Conservation (phyloP, 2,329 filamentous ascomycete species). For the Aspergillus puulaauensis region DNA sequence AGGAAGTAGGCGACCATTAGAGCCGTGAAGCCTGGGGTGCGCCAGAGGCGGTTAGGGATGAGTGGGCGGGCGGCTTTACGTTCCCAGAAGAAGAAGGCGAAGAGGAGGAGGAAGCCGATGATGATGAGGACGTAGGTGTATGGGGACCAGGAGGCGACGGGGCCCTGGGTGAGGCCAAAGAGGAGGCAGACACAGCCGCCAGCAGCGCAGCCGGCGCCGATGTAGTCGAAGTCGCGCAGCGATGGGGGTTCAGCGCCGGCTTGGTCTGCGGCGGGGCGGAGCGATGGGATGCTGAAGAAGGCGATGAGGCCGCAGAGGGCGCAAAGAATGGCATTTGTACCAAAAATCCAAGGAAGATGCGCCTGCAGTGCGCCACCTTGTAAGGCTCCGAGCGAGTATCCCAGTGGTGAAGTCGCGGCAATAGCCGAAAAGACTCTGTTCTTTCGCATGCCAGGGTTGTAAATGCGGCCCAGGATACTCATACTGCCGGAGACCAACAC, state of each 20-base stretch:
- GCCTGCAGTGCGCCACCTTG: slow-evolving; percentile 44
- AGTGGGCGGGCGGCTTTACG: slow-evolving; percentile 44
- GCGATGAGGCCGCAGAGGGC: slow-evolving; percentile 38
- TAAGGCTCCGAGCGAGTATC: slow-evolving; percentile 44
- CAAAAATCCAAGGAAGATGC: slow-evolving; percentile 46
- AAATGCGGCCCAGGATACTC: slow-evolving; percentile 49
- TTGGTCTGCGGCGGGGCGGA: slow-evolving; percentile 31
- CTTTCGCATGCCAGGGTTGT: slow-evolving; percentile 46
- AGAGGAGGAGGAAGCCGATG: slow-evolving; percentile 47
- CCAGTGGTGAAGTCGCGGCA: slow-evolving; percentile 49
- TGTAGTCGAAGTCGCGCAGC: slow-evolving; percentile 35
- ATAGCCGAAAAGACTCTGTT: slow-evolving; percentile 52
- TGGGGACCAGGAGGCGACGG: slow-evolving; percentile 49
- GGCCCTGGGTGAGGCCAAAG: slow-evolving; percentile 57
- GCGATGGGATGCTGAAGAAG: slow-evolving; percentile 40
- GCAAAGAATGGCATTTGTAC: slow-evolving; percentile 43
- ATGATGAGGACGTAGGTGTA: slow-evolving; percentile 51
- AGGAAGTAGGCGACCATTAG: slow-evolving; percentile 47
- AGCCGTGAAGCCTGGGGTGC: slow-evolving; percentile 44
- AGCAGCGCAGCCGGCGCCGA: slow-evolving; percentile 50
- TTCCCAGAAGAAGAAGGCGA: slow-evolving; percentile 50
- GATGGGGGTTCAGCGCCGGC: slow-evolving; percentile 28
- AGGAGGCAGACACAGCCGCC: slow-evolving; percentile 55
- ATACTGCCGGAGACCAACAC: slow-evolving; percentile 51
- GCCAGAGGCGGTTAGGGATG: slow-evolving; percentile 47